phyloP scores from a whole-genome alignment of 176 grass and related monocot species.

The Eleusine indica region DNA sequence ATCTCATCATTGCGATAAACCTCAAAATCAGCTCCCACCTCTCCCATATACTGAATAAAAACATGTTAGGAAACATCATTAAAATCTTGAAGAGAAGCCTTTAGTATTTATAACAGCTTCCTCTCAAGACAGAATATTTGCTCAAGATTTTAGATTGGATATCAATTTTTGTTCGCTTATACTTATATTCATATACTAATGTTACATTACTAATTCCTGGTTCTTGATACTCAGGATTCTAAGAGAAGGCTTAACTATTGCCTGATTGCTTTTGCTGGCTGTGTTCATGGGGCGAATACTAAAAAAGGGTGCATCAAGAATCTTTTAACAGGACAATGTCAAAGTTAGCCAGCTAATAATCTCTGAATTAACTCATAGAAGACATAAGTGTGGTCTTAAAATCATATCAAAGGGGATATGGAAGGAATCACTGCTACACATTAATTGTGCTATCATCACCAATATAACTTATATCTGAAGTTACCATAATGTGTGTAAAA shows the following conservation, averaged over 20 bases:
- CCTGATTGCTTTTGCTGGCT: background rate
- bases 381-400: background rate
- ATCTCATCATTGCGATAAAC: constrained; percentile 83
- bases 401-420: background rate
- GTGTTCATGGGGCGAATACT: background rate
- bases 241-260: background rate
- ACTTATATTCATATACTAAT: background rate
- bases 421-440: background rate
- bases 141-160: background rate
- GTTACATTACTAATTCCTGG: background rate
- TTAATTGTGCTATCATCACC: constrained; percentile 20
- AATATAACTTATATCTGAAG: constrained; percentile 52
- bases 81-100: background rate
- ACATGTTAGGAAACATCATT: constrained; percentile 5
- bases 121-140: background rate
- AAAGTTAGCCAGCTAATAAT: background rate
- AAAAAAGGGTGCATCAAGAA: background rate
- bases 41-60: constrained; percentile 72
- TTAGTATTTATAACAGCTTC: background rate
- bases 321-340: background rate
- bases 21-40: constrained; percentile 72
- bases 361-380: background rate
- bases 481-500: constrained; percentile 40
- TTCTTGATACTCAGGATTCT: background rate
- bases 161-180: background rate